Evolutionary conservation across 257 asterid species (phyloP), one percentile per base, ranked within the genome.

Genomic region (Thymus mandschuricus): DNA sequence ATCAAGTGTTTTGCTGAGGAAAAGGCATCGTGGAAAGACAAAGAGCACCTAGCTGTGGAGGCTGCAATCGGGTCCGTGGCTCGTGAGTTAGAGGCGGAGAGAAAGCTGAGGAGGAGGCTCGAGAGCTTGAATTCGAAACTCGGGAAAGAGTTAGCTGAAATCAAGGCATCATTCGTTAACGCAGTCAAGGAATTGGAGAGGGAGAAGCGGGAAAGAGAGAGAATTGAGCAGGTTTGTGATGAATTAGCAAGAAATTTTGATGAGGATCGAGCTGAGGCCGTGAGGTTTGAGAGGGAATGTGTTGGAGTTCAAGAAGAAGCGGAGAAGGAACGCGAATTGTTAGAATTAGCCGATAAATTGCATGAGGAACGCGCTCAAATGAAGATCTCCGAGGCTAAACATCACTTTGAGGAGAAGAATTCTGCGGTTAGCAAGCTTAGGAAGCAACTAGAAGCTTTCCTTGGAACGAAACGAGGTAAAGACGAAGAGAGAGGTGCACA

Each of bases 91-190:
- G 96, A 91, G 73, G 89, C 77, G 6, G 98, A 94, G 79, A 78
- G 83, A 30, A 94, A 91, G 82, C 66, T 86, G 59, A 84, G 98
- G 68, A 71, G 84, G 29, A 78, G 89, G 75, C 82, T 85, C 3
- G 99, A 89, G 87, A 82, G 89, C 89, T 69, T 94, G 79, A 94
- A 94, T 80, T 86, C 82, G 68, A 94, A 91, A 69, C 92, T 94
- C 1, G 97, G 99, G 63, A 78, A 80, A 55, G 97, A 91, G 51
- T 74, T 94, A 8, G 78, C 88, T 0, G 98, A 89, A 40, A 79
- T 84, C 10, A 91, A 91, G 76, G 60, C 85, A 0, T 80, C 92
- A 0, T 83, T 94, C 51, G 1, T 85, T 55, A 83, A 89, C 76
- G 87, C 78, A 2, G 85, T 87, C 72, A 82, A 86, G 70, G 96